Conservation (phyloP, 495 filamentous ascomycete species). For the Bacidia rubella region DNA sequence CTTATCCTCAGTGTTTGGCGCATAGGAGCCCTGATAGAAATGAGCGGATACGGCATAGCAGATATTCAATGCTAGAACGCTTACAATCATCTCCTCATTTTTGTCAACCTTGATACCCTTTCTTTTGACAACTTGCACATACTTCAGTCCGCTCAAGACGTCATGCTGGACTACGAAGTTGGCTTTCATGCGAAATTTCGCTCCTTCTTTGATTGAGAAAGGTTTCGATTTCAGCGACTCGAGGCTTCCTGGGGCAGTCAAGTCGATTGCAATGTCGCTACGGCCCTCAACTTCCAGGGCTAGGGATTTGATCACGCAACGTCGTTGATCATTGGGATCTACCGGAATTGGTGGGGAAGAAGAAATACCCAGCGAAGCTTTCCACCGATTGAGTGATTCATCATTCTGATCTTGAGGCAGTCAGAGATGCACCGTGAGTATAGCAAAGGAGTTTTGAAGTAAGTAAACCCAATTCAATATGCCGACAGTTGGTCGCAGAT, state of each 20-base stretch:
- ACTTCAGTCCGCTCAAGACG: constrained; percentile 86
- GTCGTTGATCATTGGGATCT: constrained; percentile 37
- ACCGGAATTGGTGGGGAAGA: constrained; percentile 39
- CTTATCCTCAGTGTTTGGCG: constrained; percentile 74
- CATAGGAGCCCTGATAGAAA: constrained; percentile 57
- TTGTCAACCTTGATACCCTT: constrained; percentile 75
- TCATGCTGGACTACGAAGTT: constrained; percentile 92
- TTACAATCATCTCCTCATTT: constrained; percentile 90
- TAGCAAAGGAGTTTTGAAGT: background rate
- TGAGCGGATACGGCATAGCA: constrained; percentile 3
- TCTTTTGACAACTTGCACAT: constrained; percentile 82
- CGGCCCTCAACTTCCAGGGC: constrained; percentile 71
- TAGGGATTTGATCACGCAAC: constrained; percentile 73
- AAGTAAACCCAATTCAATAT: background rate
- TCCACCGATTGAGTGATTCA: constrained; percentile 92
- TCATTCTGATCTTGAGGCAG: constrained; percentile 48
- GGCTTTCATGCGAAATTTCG: constrained; percentile 81
- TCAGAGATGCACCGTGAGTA: background rate
- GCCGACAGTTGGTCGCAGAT: constrained; percentile 5
- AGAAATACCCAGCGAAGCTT: constrained; percentile 78
- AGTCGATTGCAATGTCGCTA: constrained; percentile 70
- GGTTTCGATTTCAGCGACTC: constrained; percentile 67
- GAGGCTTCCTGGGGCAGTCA: constrained; percentile 47
- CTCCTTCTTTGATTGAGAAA: constrained; percentile 94
- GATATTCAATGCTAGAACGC: constrained; percentile 20